phyloP scores from a whole-genome alignment of 1,284 basidiomycete species.

The Austroboletus sp. region DNA sequence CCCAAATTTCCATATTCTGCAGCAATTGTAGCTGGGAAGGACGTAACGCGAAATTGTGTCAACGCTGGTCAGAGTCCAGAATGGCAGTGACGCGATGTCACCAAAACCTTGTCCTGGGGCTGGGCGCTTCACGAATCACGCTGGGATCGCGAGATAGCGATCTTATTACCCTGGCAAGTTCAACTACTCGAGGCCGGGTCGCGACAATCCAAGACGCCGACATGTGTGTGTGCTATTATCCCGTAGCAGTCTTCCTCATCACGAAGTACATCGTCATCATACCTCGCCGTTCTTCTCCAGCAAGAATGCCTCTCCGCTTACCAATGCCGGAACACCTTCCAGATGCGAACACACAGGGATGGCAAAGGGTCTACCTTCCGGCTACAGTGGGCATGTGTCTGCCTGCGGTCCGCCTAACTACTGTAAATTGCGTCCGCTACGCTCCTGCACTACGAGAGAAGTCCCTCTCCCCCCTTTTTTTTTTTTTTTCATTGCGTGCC shows the following conservation, averaged over 20 bases:
- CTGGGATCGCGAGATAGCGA: conserved; percentile 31
- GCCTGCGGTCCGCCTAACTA: conserved; percentile 25
- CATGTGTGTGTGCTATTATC: not conserved
- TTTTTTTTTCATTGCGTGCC: conserved; percentile 12
- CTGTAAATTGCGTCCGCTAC: conserved; percentile 28
- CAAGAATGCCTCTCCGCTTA: conserved; percentile 12
- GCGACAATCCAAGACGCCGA: conserved; percentile 26
- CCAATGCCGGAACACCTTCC: conserved; percentile 19
- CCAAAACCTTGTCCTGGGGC: conserved; percentile 12
- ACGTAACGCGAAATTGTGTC: not conserved
- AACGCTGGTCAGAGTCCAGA: conserved; percentile 3
- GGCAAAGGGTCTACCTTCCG: conserved; percentile 24
- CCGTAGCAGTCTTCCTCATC: conserved; percentile 15
- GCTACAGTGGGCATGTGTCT: conserved; percentile 23
- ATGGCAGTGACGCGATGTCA: conserved; percentile 25
- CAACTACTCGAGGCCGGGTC: conserved; percentile 14
- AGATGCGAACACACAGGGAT: conserved; percentile 19
- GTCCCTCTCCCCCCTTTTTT: conserved; percentile 10
- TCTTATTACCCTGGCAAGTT: conserved; percentile 7
- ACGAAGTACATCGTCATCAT: conserved; percentile 18
- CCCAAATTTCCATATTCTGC: conserved; percentile 4
- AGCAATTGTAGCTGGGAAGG: not conserved
- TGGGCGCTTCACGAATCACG: conserved; percentile 12
- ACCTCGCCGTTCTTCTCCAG: conserved; percentile 16
- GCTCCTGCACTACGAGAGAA: conserved; percentile 22